Conservation (phyloP, 78 protist genomes). For the slime mould (Dictyostelium discoideum) region dicty_2.7 NC_007089.4:6252501-6253000, state of each 20-base stretch:
- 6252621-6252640: not conserved
- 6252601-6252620: not conserved
- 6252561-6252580: slow-evolving; percentile 1
- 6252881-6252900: slow-evolving; percentile 1
- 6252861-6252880: not conserved
- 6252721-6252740: not conserved
- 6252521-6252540: slow-evolving; percentile 10
- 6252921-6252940: not conserved
- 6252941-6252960: slow-evolving; percentile 11
- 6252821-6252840: not conserved
- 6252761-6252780: slow-evolving; percentile 7
- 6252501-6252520: not conserved
- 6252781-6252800: slow-evolving; percentile 17
- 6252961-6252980: slow-evolving; percentile 21
- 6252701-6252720: not conserved
- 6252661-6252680: not conserved
- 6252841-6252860: slow-evolving; percentile 2
- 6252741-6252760: not conserved
- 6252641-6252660: slow-evolving; percentile 19
- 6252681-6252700: no score
- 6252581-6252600: not conserved
- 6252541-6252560: slow-evolving; percentile 12
- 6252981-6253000: not conserved
- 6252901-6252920: not conserved
- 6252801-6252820: not conserved